These are phyloP conservation scores for Dendrothele bispora DNA, from an alignment of 768 basidiomycete genomes.

Conservation along the genomic window DNA sequence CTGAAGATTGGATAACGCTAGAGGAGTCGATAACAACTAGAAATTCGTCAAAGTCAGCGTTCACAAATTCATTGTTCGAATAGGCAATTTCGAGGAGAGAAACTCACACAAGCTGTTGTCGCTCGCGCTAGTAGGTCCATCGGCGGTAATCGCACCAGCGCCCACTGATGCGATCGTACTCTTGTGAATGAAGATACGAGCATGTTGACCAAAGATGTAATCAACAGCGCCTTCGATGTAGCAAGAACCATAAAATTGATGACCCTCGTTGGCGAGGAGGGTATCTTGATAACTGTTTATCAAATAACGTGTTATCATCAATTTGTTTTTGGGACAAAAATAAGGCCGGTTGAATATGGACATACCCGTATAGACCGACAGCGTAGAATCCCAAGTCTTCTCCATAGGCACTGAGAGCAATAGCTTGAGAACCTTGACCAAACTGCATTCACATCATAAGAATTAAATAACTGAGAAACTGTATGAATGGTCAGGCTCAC, in stretches of 20 bases:
- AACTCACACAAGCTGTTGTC: constrained; percentile 14
- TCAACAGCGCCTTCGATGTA: constrained; percentile 26
- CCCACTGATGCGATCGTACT: constrained; percentile 23
- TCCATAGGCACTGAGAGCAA: constrained; percentile 27
- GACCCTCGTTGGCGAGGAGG: constrained; percentile 18
- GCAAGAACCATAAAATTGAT: constrained; percentile 20
- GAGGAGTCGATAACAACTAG: constrained; percentile 26
- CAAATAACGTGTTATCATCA: background rate
- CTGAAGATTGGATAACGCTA: constrained; percentile 15
- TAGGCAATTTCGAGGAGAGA: too few species aligned
- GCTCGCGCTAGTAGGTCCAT: constrained; percentile 17
- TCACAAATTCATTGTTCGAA: background rate
- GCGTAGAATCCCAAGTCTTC: constrained; percentile 26
- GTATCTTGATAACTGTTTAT: constrained; percentile 18
- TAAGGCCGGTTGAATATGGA: too few species aligned
- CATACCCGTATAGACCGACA: constrained; percentile 18
- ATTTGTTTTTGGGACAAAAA: too few species aligned
- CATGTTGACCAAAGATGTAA: constrained; percentile 24
- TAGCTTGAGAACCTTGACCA: constrained; percentile 22
- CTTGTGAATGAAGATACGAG: constrained; percentile 19
- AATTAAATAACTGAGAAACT: background rate
- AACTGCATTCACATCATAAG: constrained; percentile 13
- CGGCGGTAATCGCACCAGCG: constrained; percentile 23
- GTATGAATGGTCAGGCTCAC: constrained; percentile 6
- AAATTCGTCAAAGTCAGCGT: background rate